A percentile compares a stretch with the other conserved stretches of the same genome.
phyloP scores from a whole-genome alignment of 305 asterid species.

The Solanum hybrid region DNA sequence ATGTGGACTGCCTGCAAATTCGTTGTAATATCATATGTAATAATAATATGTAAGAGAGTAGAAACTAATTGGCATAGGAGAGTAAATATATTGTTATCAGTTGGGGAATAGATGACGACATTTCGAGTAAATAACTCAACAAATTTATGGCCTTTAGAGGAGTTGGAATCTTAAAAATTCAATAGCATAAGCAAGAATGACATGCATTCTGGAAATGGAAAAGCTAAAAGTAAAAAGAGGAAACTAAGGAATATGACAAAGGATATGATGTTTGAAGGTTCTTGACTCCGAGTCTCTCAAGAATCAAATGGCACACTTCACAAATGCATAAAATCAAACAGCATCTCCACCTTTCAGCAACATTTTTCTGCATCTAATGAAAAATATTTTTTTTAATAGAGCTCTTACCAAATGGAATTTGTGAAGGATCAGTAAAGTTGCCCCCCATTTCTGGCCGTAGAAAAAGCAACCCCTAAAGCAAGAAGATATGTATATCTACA shows the following conservation, averaged over 20 bases:
- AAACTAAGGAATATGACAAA: slow-evolving; percentile 9
- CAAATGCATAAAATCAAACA: neutral
- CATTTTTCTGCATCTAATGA: neutral
- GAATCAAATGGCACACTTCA: neutral
- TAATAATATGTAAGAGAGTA: neutral
- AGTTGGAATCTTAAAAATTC: neutral
- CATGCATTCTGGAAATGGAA: neutral
- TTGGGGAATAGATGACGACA: neutral
- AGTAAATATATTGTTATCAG: neutral
- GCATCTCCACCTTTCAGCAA: slow-evolving; percentile 6
- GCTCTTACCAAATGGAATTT: neutral
- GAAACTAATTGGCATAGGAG: neutral
- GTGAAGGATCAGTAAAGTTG: neutral
- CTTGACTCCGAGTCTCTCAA: neutral
- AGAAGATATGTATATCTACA: neutral
- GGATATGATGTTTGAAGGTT: slow-evolving; percentile 17
- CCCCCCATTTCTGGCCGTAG: neutral
- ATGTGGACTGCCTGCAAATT: neutral
- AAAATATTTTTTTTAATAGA: neutral
- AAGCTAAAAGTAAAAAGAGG: neutral
- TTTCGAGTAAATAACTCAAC: neutral
- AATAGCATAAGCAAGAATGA: neutral
- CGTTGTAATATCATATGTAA: neutral
- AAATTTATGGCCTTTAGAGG: neutral
- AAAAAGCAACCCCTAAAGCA: slow-evolving; percentile 41